These are phyloP conservation scores for Fraxinus paxiana DNA, from an alignment of 305 asterid species.

Conservation along the genomic window DNA sequence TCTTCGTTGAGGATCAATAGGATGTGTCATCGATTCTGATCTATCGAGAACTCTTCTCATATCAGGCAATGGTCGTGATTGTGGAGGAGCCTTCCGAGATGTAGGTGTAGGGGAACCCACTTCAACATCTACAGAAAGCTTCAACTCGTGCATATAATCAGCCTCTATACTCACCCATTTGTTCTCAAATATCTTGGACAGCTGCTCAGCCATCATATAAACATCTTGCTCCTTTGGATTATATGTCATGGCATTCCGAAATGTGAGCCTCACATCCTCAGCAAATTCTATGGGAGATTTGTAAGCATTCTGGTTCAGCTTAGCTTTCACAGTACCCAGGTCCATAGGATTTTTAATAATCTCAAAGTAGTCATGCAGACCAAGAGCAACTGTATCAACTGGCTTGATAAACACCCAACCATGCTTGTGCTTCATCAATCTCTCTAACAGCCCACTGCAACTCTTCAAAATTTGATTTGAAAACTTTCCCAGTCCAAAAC, in stretches of 20 bases:
- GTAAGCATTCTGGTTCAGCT: constrained; percentile 50
- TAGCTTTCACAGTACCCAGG: constrained; percentile 59
- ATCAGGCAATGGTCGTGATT: constrained; percentile 31
- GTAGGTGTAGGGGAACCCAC: constrained; percentile 42
- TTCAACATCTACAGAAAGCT: constrained; percentile 32
- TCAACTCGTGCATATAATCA: constrained; percentile 42
- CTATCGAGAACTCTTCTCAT: constrained; percentile 29
- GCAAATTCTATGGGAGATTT: constrained; percentile 58
- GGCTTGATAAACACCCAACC: constrained; percentile 70
- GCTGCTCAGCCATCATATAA: constrained; percentile 67
- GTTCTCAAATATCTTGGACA: constrained; percentile 52
- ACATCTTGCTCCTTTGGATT: constrained; percentile 75
- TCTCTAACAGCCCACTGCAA: constrained; percentile 49
- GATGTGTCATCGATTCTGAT: constrained; percentile 31
- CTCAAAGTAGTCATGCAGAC: constrained; percentile 64
- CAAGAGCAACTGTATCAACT: constrained; percentile 57
- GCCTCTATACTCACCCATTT: constrained; percentile 61
- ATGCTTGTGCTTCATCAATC: constrained; percentile 67
- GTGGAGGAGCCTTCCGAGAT: constrained; percentile 38
- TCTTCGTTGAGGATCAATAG: constrained; percentile 38
- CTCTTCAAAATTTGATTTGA: constrained; percentile 50
- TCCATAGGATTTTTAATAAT: constrained; percentile 76
- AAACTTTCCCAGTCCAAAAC: constrained; percentile 29
- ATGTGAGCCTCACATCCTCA: constrained; percentile 68
- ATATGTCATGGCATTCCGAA: constrained; percentile 68